Conservation (phyloP, 331 rosid species). For the Arachis monticola region DNA sequence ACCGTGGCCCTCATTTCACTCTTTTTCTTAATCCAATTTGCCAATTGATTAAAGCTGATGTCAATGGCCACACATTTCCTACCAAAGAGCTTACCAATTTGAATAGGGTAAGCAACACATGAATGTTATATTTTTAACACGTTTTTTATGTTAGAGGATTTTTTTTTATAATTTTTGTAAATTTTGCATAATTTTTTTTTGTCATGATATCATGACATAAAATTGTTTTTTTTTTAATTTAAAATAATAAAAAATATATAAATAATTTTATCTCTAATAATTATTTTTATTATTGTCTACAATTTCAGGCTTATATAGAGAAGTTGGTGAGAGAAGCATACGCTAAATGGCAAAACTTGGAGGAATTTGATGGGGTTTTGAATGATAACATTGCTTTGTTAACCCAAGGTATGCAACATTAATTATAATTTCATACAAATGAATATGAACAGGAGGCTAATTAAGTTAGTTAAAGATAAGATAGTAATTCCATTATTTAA, state of each 20-base stretch:
- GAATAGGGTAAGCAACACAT: conserved; percentile 46
- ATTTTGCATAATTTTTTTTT: no score
- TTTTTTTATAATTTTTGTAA: no score
- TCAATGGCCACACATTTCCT: conserved; percentile 51
- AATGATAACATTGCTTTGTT: conserved; percentile 57
- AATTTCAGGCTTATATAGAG: conserved; percentile 56
- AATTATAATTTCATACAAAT: no score
- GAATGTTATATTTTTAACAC: no score
- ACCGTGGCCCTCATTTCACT: conserved; percentile 34
- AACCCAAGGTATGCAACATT: conserved; percentile 55
- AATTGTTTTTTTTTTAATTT: no score
- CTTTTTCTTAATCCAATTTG: conserved; percentile 67
- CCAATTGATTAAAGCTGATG: conserved; percentile 60
- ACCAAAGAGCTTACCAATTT: conserved; percentile 34
- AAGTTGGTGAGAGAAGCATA: conserved; percentile 67
- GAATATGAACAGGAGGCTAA: no score
- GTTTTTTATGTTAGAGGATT: conserved; percentile 1
- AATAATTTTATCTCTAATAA: no score
- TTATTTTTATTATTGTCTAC: no score
- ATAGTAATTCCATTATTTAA: no score
- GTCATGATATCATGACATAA: no score
- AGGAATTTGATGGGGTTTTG: conserved; percentile 53
- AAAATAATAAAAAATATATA: no score
- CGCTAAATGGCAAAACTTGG: conserved; percentile 54
- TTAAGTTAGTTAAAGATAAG: no score